Base-by-base conservation (phyloP, 2,329 filamentous ascomycete genomes). In the Sporothrix euskadiensis region DNA sequence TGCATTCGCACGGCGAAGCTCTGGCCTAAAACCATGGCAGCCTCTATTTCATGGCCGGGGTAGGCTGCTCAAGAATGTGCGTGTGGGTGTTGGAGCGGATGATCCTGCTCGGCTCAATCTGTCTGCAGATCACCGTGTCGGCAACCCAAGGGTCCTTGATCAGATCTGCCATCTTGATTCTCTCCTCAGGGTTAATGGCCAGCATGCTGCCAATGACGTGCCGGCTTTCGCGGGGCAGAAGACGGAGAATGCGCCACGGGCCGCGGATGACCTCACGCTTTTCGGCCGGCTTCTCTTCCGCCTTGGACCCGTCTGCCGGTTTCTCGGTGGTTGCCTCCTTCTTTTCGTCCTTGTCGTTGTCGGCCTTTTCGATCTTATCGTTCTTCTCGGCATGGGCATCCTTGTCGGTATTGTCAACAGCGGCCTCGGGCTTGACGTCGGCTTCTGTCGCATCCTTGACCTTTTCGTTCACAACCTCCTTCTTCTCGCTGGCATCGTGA, bases 141-240 rank as follows among this genome's bases (percentile, higher is more conserved):
- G 90, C 89, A n/a, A 98, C 90, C 96, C 96, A 99, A 19, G 91
- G 90, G 80, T 99, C 95, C 30, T 90, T 88, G 70, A 98, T 83
- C 22, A 99, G 92, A 79, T 99, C 94, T 32, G 91, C 87, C 85
- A 99, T 91, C 2, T 88, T 93, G 2, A 94, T 95, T 73, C 96
- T 89, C 76, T 92, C 91, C 79, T 89, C 91, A 0, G 94, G 94
- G 78, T 97, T 90, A 69, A 98, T 87, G 79, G 96, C 94, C 49
- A 99, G 88, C 96, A 99, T 99, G 73, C 92, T 88, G 61, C 93
- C 91, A 72, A 99, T 92, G 75, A 99, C 94, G 80, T 95, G 91
- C 70, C 96, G 87, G 76, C 92, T 97, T 82, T 98, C 96, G 74
- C 95, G 88, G 0, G 96, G 96, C 10, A 99, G 85, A 49, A 98